A percentile compares a stretch with the other conserved stretches of the same genome.
phyloP scores from a whole-genome alignment of 2,329 filamentous ascomycete species.

The Diaporthe humulicola region DNA sequence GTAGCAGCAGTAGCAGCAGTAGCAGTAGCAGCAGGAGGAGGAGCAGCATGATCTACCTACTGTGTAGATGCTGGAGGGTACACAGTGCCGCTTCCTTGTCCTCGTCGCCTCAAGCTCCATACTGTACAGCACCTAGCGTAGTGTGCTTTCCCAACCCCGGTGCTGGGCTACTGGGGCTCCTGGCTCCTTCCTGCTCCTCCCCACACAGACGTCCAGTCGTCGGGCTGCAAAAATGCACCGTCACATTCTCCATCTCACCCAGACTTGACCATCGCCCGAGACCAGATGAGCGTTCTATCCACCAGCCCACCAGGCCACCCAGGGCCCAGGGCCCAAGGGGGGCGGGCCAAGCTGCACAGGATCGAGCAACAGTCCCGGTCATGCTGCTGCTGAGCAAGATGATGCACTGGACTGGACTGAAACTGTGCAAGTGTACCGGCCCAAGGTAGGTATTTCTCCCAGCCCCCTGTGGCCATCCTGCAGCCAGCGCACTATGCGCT shows the following conservation, averaged over 20 bases:
- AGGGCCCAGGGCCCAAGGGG: not conserved
- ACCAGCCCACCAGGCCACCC: not conserved
- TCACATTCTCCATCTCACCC: slow-evolving; percentile 21
- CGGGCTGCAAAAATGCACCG: slow-evolving; percentile 28
- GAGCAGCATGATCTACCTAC: slow-evolving; percentile 22
- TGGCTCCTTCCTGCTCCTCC: slow-evolving; percentile 19
- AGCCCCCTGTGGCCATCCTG: not conserved
- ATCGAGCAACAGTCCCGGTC: not conserved
- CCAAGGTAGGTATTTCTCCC: not conserved
- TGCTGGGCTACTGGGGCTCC: slow-evolving; percentile 9
- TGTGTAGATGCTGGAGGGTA: not conserved
- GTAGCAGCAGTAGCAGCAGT: too few relatives aligned
- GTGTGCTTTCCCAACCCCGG: not conserved
- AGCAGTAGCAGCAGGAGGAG: not conserved
- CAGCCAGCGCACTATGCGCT: not conserved
- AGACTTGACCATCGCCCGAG: slow-evolving; percentile 26
- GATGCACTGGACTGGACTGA: not conserved
- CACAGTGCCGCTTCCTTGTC: not conserved
- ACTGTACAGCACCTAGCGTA: not conserved
- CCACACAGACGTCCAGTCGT: slow-evolving; percentile 28
- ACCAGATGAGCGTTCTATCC: slow-evolving; percentile 7
- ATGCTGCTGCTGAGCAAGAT: slow-evolving; percentile 1
- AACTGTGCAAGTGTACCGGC: not conserved
- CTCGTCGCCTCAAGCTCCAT: not conserved
- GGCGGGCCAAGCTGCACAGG: slow-evolving; percentile 1